Evolutionary conservation across 208 protist genomes (phyloP).

Genomic region (Wallacemonas sp.): DNA sequence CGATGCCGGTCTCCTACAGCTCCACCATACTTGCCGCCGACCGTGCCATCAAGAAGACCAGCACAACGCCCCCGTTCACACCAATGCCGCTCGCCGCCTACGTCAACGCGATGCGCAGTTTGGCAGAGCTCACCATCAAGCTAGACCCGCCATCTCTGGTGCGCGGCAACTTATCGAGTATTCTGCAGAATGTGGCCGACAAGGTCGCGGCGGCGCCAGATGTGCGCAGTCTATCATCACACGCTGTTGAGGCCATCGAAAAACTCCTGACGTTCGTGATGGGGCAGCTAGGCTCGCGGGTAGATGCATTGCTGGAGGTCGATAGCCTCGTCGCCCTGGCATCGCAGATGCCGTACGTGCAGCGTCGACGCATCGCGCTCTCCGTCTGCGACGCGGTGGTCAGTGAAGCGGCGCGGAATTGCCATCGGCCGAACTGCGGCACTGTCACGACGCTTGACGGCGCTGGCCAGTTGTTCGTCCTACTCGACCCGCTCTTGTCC

Average conservation of each 20-base stretch:
- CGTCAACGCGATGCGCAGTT: constrained; percentile 38
- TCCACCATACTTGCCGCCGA: constrained; percentile 9
- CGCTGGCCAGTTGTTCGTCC: constrained; percentile 75
- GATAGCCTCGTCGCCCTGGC: constrained; percentile 59
- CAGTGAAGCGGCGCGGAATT: constrained; percentile 15
- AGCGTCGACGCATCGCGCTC: constrained; percentile 56
- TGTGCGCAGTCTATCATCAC: constrained; percentile 17
- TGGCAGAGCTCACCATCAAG: constrained; percentile 25
- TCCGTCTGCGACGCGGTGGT: constrained; percentile 49
- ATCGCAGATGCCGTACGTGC: constrained; percentile 55
- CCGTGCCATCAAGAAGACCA: constrained; percentile 34
- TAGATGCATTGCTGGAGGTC: constrained; percentile 68
- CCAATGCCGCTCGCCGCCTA: constrained; percentile 47
- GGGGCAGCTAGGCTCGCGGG: constrained; percentile 15
- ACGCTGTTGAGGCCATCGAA: constrained; percentile 28
- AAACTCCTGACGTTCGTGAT: constrained; percentile 25
- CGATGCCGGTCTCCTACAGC: constrained; percentile 36
- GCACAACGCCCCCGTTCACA: constrained; percentile 24
- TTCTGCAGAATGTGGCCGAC: constrained; percentile 35
- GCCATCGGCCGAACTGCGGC: constrained; percentile 21
- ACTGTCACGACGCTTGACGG: constrained; percentile 59
- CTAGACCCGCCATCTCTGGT: constrained; percentile 18
- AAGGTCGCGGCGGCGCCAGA: constrained; percentile 24
- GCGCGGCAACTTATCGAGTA: constrained; percentile 21
- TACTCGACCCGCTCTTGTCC: constrained; percentile 79